phyloP scores from a whole-genome alignment of 2,329 filamentous ascomycete genomes.

The Penicillium sclerotigenum region DNA sequence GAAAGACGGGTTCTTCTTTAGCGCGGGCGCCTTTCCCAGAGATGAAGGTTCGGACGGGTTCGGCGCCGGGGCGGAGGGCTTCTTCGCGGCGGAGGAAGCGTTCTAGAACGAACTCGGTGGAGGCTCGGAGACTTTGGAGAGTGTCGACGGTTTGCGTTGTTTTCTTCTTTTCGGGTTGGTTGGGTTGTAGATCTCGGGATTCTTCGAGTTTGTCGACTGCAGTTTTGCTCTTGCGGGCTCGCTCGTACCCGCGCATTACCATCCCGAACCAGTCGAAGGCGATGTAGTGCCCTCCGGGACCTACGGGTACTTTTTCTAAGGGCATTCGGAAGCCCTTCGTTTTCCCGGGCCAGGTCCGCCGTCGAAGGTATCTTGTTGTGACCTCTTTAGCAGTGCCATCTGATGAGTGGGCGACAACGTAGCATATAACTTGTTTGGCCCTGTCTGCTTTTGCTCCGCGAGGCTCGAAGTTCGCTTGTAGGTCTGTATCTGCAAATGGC shows the following conservation, averaged over 20 bases:
- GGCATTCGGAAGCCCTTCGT: slow-evolving; percentile 82
- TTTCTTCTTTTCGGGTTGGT: slow-evolving; percentile 69
- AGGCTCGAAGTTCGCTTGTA: slow-evolving; percentile 73
- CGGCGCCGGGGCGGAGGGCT: slow-evolving; percentile 67
- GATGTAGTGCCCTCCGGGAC: slow-evolving; percentile 72
- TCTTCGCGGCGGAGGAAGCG: slow-evolving; percentile 90
- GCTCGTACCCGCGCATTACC: slow-evolving; percentile 70
- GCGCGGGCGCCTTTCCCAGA: slow-evolving; percentile 70
- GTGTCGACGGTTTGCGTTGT: slow-evolving; percentile 74
- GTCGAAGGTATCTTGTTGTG: slow-evolving; percentile 83
- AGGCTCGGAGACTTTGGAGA: slow-evolving; percentile 82
- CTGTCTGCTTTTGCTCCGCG: slow-evolving; percentile 79
- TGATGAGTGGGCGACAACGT: slow-evolving; percentile 75
- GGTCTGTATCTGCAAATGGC: slow-evolving; percentile 60
- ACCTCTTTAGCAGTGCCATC: slow-evolving; percentile 94
- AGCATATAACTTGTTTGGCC: slow-evolving; percentile 84
- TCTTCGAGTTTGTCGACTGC: slow-evolving; percentile 78
- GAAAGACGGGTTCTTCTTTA: slow-evolving; percentile 76
- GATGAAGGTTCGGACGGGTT: slow-evolving; percentile 70
- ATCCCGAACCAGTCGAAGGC: slow-evolving; percentile 85
- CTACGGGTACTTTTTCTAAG: slow-evolving; percentile 74
- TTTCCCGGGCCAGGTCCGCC: slow-evolving; percentile 77
- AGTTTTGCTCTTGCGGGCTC: slow-evolving; percentile 55
- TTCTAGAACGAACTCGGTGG: slow-evolving; percentile 77
- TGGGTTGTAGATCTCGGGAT: slow-evolving; percentile 68